phyloP scores from a whole-genome alignment of 2,329 filamentous ascomycete genomes.

The Alternaria sp. region DNA sequence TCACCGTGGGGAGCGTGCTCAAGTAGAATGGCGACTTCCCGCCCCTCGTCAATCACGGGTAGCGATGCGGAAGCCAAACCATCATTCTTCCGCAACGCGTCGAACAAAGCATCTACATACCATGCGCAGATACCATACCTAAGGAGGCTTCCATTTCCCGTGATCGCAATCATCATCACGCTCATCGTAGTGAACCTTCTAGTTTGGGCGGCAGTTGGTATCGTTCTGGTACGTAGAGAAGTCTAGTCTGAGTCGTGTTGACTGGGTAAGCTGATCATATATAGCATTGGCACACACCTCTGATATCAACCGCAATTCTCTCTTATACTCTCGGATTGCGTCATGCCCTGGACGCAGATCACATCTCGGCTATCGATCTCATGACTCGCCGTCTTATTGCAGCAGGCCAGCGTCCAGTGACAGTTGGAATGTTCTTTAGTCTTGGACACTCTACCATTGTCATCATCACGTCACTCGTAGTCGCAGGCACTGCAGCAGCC shows the following conservation, averaged over 20 bases:
- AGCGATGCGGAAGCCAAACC: conserved; percentile 23
- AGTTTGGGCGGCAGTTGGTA: conserved; percentile 66
- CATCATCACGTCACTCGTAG: conserved; percentile 86
- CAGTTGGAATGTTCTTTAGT: conserved; percentile 94
- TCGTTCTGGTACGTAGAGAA: conserved; percentile 61
- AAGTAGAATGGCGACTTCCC: conserved; percentile 23
- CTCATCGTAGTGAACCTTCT: conserved; percentile 64
- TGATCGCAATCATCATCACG: conserved; percentile 65
- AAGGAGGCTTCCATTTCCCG: conserved; percentile 64
- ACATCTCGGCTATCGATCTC: conserved; percentile 90
- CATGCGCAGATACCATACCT: conserved; percentile 65
- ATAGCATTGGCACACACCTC: conserved; percentile 56
- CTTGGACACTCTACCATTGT: conserved; percentile 95
- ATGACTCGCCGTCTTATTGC: conserved; percentile 92
- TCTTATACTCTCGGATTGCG: conserved; percentile 89
- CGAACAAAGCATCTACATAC: conserved; percentile 54
- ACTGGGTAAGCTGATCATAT: not conserved
- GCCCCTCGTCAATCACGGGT: conserved; percentile 17
- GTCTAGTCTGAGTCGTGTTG: not conserved
- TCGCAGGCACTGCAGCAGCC: conserved; percentile 88
- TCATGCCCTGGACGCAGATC: conserved; percentile 97
- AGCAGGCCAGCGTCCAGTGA: conserved; percentile 83
- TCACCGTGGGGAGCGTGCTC: not conserved
- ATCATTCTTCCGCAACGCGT: conserved; percentile 34
- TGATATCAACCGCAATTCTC: conserved; percentile 83